Conservation (phyloP, 1,139 yeast genomes). For the Diutina neorugosa region DNA sequence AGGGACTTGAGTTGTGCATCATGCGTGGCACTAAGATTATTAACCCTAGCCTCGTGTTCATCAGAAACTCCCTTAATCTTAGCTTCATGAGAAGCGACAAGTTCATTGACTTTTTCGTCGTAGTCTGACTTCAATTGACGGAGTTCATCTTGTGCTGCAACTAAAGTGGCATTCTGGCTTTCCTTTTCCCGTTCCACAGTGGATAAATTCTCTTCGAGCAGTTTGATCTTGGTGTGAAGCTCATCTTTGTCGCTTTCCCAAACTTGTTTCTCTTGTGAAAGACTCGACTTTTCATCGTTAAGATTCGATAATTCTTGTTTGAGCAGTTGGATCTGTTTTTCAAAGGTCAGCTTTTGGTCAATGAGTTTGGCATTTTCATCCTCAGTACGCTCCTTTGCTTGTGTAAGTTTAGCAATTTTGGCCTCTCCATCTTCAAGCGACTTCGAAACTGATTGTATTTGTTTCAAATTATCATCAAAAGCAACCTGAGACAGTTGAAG, state of each 20-base stretch:
- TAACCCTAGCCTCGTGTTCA: neutral
- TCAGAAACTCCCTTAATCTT: neutral
- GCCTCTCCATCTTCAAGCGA: neutral
- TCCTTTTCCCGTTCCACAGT: neutral
- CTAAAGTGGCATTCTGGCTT: neutral
- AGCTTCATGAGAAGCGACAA: neutral
- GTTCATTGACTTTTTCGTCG: neutral
- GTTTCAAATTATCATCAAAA: neutral
- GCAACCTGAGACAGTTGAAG: neutral
- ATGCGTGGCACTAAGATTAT: neutral
- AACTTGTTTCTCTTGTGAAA: neutral
- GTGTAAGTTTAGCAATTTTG: neutral
- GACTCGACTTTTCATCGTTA: neutral
- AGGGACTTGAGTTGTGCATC: neutral
- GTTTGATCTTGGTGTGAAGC: neutral
- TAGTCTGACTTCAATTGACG: neutral
- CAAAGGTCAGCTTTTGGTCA: neutral
- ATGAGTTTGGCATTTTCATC: neutral
- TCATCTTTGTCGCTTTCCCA: neutral
- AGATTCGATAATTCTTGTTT: neutral
- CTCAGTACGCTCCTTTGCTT: neutral
- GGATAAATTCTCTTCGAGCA: neutral
- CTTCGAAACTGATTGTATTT: neutral
- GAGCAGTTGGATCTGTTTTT: neutral
- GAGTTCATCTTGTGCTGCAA: neutral